Evolutionary conservation across 177 flowering plant genomes (phyloP).

Genomic region (Vitis hybrid): DNA sequence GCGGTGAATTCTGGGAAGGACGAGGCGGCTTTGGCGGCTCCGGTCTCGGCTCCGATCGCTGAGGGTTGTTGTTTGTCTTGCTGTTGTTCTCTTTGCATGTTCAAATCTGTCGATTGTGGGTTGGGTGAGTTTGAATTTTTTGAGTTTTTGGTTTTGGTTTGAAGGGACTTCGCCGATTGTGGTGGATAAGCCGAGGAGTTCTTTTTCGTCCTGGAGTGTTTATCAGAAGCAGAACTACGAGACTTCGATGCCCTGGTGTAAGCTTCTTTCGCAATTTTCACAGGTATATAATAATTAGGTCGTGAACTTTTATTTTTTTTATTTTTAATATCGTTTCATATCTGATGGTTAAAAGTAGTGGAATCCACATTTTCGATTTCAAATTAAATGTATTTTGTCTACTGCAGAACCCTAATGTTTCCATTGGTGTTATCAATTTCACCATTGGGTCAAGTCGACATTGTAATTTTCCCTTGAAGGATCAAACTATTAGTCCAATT

Average conservation of each 20-base stretch:
- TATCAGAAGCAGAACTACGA: constrained; percentile 45
- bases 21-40: constrained; percentile 26
- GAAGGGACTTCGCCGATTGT: constrained; percentile 39
- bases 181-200: constrained; percentile 49
- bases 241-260: constrained; percentile 64
- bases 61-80: constrained; percentile 40
- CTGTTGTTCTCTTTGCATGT: neutral
- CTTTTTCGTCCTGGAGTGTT: constrained; percentile 37
- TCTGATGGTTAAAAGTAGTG: neutral
- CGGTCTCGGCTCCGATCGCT: constrained; percentile 39
- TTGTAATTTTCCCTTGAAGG: constrained; percentile 57
- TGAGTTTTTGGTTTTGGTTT: constrained; percentile 12
- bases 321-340: neutral
- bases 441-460: constrained; percentile 59
- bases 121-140: constrained; percentile 13
- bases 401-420: constrained; percentile 59
- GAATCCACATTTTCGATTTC: neutral
- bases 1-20: constrained; percentile 22
- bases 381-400: constrained; percentile 2
- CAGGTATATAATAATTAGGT: constrained; percentile 45
- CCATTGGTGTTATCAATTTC: constrained; percentile 38
- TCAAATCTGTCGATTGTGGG: neutral
- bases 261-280: constrained; percentile 65
- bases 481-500: constrained; percentile 42
- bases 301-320: neutral